Conservation (phyloP, 768 basidiomycete species). For the Collybia mongolica region DNA sequence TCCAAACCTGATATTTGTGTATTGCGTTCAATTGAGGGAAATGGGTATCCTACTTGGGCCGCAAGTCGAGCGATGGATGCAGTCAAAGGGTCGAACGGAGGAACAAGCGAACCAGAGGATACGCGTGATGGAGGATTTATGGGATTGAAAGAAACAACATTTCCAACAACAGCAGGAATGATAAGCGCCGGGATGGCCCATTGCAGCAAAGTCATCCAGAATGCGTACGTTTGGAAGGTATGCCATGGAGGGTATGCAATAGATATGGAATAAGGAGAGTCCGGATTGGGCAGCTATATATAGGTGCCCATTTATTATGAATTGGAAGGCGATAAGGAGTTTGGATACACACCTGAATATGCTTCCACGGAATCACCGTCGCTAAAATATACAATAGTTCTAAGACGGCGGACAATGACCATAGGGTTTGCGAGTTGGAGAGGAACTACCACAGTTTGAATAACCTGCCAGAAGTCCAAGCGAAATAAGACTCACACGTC, state of each 20-base stretch:
- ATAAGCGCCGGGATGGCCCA: slow-evolving; percentile 65
- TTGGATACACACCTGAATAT: slow-evolving; percentile 32
- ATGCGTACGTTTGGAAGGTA: slow-evolving; percentile 42
- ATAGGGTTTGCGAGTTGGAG: slow-evolving; percentile 66
- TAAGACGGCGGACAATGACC: slow-evolving; percentile 47
- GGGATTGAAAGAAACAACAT: slow-evolving; percentile 63
- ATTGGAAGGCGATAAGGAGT: neutral
- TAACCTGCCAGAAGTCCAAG: neutral
- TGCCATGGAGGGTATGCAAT: slow-evolving; percentile 49
- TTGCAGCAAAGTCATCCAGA: slow-evolving; percentile 56
- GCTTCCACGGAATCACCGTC: slow-evolving; percentile 53
- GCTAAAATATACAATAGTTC: slow-evolving; percentile 57
- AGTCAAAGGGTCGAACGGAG: slow-evolving; percentile 60
- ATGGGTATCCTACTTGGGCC: slow-evolving; percentile 58
- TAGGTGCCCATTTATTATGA: slow-evolving; percentile 13
- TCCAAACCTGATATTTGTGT: slow-evolving; percentile 34
- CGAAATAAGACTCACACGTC: slow-evolving; percentile 28
- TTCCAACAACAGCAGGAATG: slow-evolving; percentile 55
- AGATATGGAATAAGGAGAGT: slow-evolving; percentile 18
- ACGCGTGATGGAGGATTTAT: slow-evolving; percentile 13
- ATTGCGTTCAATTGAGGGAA: slow-evolving; percentile 11
- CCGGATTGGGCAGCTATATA: slow-evolving; percentile 23
- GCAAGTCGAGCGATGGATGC: slow-evolving; percentile 66
- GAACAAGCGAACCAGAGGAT: slow-evolving; percentile 14
- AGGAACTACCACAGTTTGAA: slow-evolving; percentile 40